Conservation (phyloP, 2,329 filamentous ascomycete species). For the Volutella citrinella region DNA sequence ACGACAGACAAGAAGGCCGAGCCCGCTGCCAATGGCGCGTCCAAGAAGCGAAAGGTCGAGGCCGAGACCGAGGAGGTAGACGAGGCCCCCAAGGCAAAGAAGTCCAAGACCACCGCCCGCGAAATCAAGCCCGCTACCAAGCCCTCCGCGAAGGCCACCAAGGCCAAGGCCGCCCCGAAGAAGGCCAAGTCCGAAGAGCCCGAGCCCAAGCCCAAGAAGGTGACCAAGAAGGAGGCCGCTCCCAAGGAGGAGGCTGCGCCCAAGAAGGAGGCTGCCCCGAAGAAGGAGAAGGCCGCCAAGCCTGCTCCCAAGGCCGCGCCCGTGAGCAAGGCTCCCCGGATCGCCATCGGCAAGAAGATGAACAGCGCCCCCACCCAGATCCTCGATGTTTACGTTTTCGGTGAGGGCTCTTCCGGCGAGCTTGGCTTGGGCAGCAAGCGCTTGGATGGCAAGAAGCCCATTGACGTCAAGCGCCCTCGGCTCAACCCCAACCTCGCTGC, state of each 20-base stretch:
- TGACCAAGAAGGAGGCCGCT: slow-evolving; percentile 9
- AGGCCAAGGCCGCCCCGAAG: slow-evolving; percentile 39
- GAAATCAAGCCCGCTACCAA: slow-evolving; percentile 26
- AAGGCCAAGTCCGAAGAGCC: slow-evolving; percentile 37
- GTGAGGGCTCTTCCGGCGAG: slow-evolving; percentile 77
- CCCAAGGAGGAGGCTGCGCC: slow-evolving; percentile 14
- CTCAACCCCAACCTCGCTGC: slow-evolving; percentile 66
- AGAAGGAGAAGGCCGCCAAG: no score
- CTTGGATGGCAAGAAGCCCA: slow-evolving; percentile 59
- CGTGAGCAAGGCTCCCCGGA: slow-evolving; percentile 39
- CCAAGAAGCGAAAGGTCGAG: slow-evolving; percentile 28
- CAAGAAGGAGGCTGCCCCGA: slow-evolving; percentile 16
- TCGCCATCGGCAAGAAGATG: slow-evolving; percentile 62
- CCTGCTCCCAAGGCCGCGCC: slow-evolving; percentile 15
- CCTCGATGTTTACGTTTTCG: slow-evolving; percentile 77
- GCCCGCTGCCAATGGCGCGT: slow-evolving; percentile 19
- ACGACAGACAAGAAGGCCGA: slow-evolving; percentile 20
- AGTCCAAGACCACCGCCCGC: no score
- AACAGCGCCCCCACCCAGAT: slow-evolving; percentile 61
- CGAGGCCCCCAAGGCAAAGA: slow-evolving; percentile 25
- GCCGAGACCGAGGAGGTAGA: slow-evolving; percentile 26
- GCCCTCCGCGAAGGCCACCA: slow-evolving; percentile 57
- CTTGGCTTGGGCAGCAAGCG: slow-evolving; percentile 71
- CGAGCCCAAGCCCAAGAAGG: slow-evolving; percentile 11
- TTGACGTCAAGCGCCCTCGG: slow-evolving; percentile 78